Evolutionary conservation across 345 rosid species (phyloP), one percentile per base, ranked within the genome.

Genomic region (Eutrema yunnanense): DNA sequence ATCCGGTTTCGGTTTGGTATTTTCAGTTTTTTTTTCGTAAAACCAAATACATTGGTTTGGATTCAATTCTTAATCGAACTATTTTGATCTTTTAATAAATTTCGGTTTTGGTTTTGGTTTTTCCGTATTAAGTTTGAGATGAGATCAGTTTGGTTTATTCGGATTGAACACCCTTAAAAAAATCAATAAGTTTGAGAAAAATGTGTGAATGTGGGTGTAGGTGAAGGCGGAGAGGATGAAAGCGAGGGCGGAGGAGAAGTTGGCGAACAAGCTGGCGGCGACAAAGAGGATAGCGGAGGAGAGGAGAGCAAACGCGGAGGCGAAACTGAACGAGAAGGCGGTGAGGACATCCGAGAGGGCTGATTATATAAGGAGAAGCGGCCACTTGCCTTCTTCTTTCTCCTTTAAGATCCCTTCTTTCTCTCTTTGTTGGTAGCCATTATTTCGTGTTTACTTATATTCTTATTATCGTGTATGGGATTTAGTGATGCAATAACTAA

Each of bases 221-320:
- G 96, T 79, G 77, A 87, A 87, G 78, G 96, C 93, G 0, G 99
- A 86, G 78, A 87, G 96, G 75, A 36, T 86, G 82, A 95, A 86
- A 83, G 90, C 92, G 27, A 85, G 97, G n/a, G 97, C 92, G 0
- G 87, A 91, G 63, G 99, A 95, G 73, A 84, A 70, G 73, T 36
- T 86, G 22, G 69, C 87, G 0, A 95, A 86, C 73, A 92, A 89
- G 70, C 69, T 95, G 12, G 87, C 96, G 0, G 81, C 96, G 2
- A 83, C 96, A 0, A 82, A 85, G 75, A 87, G 97, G 84, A 74
- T 85, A 78, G 97, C 90, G 0, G 96, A 91, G 69, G 97, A 89
- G 86, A 89, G 82, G 69, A 85, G 93, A 0, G 89, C 96, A 10
- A 91, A 88, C 43, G 97, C 97, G 3, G 95, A 91, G 85, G 88